phyloP scores from a whole-genome alignment of 148 eudicot genomes.

The Rhododendron williamsianum region DNA sequence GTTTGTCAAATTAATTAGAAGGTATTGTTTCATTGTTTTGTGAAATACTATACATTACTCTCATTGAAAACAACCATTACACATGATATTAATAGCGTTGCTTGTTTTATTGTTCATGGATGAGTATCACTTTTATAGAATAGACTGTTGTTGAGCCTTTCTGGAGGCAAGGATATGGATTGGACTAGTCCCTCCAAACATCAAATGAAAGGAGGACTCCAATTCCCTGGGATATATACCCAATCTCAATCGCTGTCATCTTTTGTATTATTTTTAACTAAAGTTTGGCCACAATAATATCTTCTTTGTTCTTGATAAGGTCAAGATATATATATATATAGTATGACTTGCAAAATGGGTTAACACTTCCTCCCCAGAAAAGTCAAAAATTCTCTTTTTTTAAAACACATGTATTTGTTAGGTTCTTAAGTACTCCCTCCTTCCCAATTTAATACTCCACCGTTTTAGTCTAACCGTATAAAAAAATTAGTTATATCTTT shows the following conservation, averaged over 20 bases:
- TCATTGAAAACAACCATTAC: too few relatives aligned
- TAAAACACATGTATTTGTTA: too few relatives aligned
- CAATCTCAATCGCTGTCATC: neutral
- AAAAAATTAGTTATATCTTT: too few relatives aligned
- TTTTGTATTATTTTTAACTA: neutral
- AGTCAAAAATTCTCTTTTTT: neutral
- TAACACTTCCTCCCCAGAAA: neutral
- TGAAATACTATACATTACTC: neutral
- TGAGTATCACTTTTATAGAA: neutral
- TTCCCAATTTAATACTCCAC: too few relatives aligned
- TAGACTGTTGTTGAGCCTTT: neutral
- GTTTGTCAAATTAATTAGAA: too few relatives aligned
- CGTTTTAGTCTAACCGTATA: too few relatives aligned
- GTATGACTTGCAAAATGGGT: neutral
- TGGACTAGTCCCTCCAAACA: neutral
- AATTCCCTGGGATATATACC: conserved; percentile 4
- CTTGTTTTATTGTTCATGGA: neutral
- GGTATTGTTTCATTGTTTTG: too few relatives aligned
- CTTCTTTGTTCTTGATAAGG: conserved; percentile 3
- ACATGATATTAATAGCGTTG: neutral
- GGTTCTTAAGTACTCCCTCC: too few relatives aligned
- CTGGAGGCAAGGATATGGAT: neutral
- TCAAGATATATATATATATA: neutral
- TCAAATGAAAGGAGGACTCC: neutral
- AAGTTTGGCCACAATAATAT: conserved; percentile 8